Percentiles rank a stretch among this genome's conserved stretches.
Conservation (phyloP, 805 yeast genomes). For the Diddensiella transvaalensis region DNA sequence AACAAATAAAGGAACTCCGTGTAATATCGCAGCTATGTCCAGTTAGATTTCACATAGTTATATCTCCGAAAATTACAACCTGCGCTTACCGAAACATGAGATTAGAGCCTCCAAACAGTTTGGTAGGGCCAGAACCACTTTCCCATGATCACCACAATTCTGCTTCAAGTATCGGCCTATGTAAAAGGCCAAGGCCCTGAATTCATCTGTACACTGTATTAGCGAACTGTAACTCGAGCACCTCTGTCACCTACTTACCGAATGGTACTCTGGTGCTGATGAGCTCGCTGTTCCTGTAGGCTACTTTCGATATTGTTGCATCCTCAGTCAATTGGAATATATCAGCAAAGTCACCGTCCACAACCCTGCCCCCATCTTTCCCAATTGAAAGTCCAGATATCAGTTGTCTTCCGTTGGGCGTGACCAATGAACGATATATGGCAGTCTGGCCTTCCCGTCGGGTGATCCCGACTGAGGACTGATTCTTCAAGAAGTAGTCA, state of each 20-base stretch:
- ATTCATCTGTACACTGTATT: background rate
- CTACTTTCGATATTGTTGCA: slow-evolving; percentile 34
- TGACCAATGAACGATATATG: slow-evolving; percentile 66
- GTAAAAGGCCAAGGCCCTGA: slow-evolving; percentile 13
- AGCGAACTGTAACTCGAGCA: background rate
- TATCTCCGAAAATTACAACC: background rate
- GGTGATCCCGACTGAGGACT: slow-evolving; percentile 61
- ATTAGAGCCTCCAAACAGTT: slow-evolving; percentile 12
- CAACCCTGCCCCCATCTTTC: slow-evolving; percentile 48
- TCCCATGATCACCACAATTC: slow-evolving; percentile 2
- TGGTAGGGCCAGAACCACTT: slow-evolving; percentile 13
- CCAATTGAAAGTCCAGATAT: slow-evolving; percentile 63
- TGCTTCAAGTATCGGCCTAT: slow-evolving; percentile 2
- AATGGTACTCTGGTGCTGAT: background rate
- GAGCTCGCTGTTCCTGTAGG: slow-evolving; percentile 2
- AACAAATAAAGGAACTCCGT: slow-evolving; percentile 11
- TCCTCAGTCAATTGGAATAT: slow-evolving; percentile 49
- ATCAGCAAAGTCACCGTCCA: slow-evolving; percentile 72
- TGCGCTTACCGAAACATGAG: slow-evolving; percentile 6
- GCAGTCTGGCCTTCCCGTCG: slow-evolving; percentile 71
- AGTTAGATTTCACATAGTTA: slow-evolving; percentile 9
- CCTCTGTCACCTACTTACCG: background rate
- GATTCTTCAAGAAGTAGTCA: slow-evolving; percentile 40
- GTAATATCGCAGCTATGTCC: slow-evolving; percentile 11
- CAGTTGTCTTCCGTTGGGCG: slow-evolving; percentile 68